Evolutionary conservation across 1,284 basidiomycete genomes (phyloP), one percentile per base, ranked within the genome.

Genomic region (Pseudomicrostroma phylloplanum): DNA sequence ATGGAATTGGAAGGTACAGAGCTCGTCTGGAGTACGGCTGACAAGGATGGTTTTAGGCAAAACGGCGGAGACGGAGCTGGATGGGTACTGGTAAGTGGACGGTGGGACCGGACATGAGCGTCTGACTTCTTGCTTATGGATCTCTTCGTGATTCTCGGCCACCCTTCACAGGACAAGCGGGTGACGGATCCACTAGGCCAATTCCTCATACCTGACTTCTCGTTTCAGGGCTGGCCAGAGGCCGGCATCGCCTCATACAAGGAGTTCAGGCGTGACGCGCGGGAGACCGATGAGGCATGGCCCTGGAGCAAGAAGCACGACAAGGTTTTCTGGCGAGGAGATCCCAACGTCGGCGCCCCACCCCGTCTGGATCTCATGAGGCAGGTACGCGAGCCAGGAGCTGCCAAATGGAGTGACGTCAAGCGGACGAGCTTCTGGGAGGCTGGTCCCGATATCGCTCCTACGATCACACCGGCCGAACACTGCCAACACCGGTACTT

Each of bases 181-280:
- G 30, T 59, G 4, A 41, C 42, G 19, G 68, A 66, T 19, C 49
- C 36, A 6, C 19, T 51, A 3, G 51, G 51, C 6, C 51, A 54
- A 25, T 36, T 36, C 30, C 30, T 36, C 4, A 36, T 36, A 2
- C 71, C 71, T 0, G 71, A 73, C 46, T 73, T 73, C 49, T 68
- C 68, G 13, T 73, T 73, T 55, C 67, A 61, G 1, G 70, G 62
- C 1, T 73, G 71, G 71, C 70, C 69, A 19, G 71, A 73, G 42
- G 57, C 71, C 1, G 70, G 70, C 26, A 70, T 69, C 40, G 66
- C 71, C 0, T 67, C 65, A n/a, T 73, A 64, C 26, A 65, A 64
- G 30, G 71, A 72, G 48, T 73, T 70, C 19, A 17, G 60, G 7
- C 56, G 56, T 23, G 62, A 65, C n/a, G 63, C 68, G 6, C 23